Base-by-base conservation (phyloP, 176 grass and related monocot species). In the Oryza rufipogon region DNA sequence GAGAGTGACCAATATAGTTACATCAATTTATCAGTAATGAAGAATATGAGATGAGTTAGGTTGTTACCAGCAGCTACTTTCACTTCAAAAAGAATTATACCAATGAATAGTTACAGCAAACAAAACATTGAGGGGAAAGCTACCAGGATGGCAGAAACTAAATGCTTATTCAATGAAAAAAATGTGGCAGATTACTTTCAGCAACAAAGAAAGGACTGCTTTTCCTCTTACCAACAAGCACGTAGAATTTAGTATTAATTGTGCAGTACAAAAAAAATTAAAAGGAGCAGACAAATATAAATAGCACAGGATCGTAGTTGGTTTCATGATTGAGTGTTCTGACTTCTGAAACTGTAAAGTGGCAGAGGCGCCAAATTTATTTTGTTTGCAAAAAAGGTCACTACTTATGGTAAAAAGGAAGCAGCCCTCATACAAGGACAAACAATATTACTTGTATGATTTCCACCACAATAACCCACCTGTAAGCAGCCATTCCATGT, bases 401-500 rank as follows among this genome's bases (percentile, higher is more conserved):
- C 70, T 41, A 78, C 39, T 23, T 22, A 71, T 83, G 6, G 39
- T 34, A 42, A 56, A 44, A 73, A 72, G 14, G 23, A 23, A 58
- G 45, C 14, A 25, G 30, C 9, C 20, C 64, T 41, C 34, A 66
- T 15, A 83, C 42, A 58, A 76, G 65, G 7, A 77, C 25, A 74
- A 48, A 20, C 3, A 64, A 16, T 34, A 14, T 45, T 64, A 83
- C 16, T 45, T 30, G 22, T 66, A 66, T 9, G n/a, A 3, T 22
- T 63, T 63, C 2, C 58, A 63, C 30, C 33, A 66, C 17, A 38
- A 74, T 70, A 70, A 64, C 70, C 87, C 80, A 98, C 93, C 91
- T 72, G 86, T 87, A 68, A 96, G 68, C 82, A 98, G 73, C 96
- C 96, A 98, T 48, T 98, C 96, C 77, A 95, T 90, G 81, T 98